phyloP scores from a whole-genome alignment of 2,329 filamentous ascomycete species.

The Xylariales sp. region DNA sequence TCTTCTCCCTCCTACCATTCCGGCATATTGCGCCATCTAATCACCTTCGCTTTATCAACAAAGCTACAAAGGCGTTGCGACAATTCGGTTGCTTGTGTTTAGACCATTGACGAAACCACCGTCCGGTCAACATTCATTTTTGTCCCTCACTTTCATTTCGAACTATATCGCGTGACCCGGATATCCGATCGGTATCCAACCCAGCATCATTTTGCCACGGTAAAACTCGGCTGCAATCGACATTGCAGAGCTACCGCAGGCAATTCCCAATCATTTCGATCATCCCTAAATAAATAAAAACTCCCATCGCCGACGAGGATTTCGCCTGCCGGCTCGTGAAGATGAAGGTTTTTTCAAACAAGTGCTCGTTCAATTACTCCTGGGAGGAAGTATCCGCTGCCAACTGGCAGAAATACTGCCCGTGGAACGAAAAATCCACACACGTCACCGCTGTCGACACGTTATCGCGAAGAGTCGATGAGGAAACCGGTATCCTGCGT shows the following conservation, averaged over 20 bases:
- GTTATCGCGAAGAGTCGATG: constrained; percentile 74
- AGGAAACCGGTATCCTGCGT: constrained; percentile 68
- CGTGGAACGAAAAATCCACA: constrained; percentile 98
- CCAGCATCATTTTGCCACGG: constrained; percentile 17
- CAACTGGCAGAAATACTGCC: constrained; percentile 99
- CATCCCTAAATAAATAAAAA: background rate
- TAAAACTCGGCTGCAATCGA: constrained; percentile 17
- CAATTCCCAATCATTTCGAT: background rate
- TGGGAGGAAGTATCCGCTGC: constrained; percentile 98
- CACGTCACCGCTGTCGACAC: constrained; percentile 98
- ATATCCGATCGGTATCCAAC: constrained; percentile 41
- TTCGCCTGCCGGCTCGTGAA: constrained; percentile 34
- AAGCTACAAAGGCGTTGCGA: constrained; percentile 2
- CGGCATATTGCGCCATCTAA: constrained; percentile 15
- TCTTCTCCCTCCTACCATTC: constrained; percentile 18
- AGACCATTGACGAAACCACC: background rate
- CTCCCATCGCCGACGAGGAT: background rate
- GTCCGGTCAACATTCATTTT: constrained; percentile 26
- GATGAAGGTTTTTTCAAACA: constrained; percentile 97
- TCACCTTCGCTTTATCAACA: constrained; percentile 32
- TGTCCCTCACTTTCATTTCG: constrained; percentile 14
- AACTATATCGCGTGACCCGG: constrained; percentile 38
- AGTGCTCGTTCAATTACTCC: constrained; percentile 93
- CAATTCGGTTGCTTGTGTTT: constrained; percentile 22
- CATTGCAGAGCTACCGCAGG: constrained; percentile 23